Evolutionary conservation across 139 green algal species (phyloP).

Genomic region (Chlamydomonas schloesseri): DNA sequence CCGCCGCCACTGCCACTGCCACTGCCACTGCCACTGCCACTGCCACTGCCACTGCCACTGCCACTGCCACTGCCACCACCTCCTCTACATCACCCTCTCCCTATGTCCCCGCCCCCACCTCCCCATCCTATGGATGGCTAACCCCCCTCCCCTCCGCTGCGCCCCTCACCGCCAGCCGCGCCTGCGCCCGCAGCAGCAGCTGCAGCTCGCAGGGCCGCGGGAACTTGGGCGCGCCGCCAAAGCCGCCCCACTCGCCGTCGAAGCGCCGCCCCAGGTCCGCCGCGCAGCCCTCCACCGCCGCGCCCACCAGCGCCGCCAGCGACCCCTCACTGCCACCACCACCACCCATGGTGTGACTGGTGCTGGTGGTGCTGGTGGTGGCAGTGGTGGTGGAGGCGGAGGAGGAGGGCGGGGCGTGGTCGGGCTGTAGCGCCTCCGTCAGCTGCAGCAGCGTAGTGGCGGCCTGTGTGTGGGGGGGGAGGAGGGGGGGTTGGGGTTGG

Average conservation of each 20-base stretch:
- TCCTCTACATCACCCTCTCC: too few species aligned
- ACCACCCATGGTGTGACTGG: too few species aligned
- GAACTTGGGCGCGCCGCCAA: slow-evolving; percentile 92
- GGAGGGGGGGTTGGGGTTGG: not conserved
- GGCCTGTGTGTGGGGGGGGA: slow-evolving; percentile 24
- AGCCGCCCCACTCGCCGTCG: slow-evolving; percentile 80
- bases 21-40: too few species aligned
- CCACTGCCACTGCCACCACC: too few species aligned
- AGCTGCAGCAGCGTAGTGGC: slow-evolving; percentile 72
- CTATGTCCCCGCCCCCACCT: too few species aligned
- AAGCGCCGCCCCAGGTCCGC: slow-evolving; percentile 59
- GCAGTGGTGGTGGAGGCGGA: not conserved
- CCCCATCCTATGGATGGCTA: too few species aligned
- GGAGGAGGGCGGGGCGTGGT: not conserved
- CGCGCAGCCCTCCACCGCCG: slow-evolving; percentile 22
- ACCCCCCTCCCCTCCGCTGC: not conserved
- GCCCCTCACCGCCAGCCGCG: slow-evolving; percentile 5
- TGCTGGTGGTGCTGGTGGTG: not conserved
- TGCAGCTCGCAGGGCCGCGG: slow-evolving; percentile 89
- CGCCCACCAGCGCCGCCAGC: slow-evolving; percentile 6
- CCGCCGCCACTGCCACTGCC: too few species aligned
- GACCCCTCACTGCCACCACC: too few species aligned
- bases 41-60: too few species aligned
- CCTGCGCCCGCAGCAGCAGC: slow-evolving; percentile 64
- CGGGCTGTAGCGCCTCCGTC: slow-evolving; percentile 39